Evolutionary conservation across 2,329 filamentous ascomycete species (phyloP).

Genomic region (Fusarium sublunatum): DNA sequence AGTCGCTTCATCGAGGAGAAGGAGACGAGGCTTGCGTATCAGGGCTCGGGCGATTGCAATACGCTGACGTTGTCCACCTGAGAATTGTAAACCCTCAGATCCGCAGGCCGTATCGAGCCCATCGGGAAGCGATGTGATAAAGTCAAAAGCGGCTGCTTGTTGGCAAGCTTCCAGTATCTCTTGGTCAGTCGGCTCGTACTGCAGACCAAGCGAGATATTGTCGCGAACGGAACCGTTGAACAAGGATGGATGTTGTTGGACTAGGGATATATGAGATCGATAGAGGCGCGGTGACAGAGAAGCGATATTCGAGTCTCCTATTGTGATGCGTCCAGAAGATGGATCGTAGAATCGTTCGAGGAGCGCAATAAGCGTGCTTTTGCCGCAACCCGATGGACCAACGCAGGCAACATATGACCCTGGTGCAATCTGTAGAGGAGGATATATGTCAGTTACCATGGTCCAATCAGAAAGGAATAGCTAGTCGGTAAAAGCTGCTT

Average conservation of each 20-base stretch:
- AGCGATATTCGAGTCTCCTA: conserved; percentile 30
- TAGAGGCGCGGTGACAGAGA: conserved; percentile 36
- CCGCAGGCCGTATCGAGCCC: conserved; percentile 88
- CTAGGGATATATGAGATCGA: conserved; percentile 44
- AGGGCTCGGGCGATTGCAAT: conserved; percentile 92
- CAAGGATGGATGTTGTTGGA: conserved; percentile 46
- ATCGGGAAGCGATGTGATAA: conserved; percentile 85
- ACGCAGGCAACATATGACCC: conserved; percentile 55
- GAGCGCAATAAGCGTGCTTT: conserved; percentile 64
- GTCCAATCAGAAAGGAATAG: too few species aligned
- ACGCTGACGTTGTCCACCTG: conserved; percentile 93
- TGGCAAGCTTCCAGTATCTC: conserved; percentile 81
- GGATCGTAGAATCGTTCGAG: conserved; percentile 66
- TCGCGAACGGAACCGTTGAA: conserved; percentile 60
- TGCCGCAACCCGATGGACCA: conserved; percentile 60
- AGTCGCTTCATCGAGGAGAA: conserved; percentile 85
- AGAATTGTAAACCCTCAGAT: conserved; percentile 84
- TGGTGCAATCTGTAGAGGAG: conserved; percentile 52
- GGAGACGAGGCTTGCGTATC: conserved; percentile 85
- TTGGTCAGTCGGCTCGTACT: conserved; percentile 75
- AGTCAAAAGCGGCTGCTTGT: conserved; percentile 92
- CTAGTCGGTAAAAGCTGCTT: too few species aligned
- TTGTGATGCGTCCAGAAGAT: conserved; percentile 2
- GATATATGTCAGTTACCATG: too few species aligned
- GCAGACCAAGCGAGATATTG: conserved; percentile 64